Evolutionary conservation across 139 green algal genomes (phyloP).

Genomic region (Trebouxia sp.): DNA sequence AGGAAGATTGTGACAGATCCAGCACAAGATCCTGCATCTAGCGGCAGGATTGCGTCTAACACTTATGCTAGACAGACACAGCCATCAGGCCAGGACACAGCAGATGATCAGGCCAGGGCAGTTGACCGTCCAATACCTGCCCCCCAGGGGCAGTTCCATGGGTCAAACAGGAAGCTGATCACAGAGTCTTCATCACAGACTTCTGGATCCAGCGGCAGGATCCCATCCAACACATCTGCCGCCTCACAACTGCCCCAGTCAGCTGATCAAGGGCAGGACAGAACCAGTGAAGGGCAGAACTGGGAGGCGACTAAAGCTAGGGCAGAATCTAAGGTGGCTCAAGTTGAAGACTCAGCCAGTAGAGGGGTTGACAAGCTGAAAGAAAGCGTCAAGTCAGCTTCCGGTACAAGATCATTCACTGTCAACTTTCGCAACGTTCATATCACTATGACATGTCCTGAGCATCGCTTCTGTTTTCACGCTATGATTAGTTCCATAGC

Average conservation of each 20-base stretch:
- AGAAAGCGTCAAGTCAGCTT: not conserved
- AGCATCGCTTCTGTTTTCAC: too few relatives aligned
- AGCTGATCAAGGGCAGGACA: not conserved
- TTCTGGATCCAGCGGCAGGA: not conserved
- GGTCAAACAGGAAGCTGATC: not conserved
- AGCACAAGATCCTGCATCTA: not conserved
- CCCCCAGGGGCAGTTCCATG: too few relatives aligned
- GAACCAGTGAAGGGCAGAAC: not conserved
- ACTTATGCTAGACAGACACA: too few relatives aligned
- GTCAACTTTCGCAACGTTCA: not conserved
- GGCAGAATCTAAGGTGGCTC: not conserved
- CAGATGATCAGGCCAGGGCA: too few relatives aligned
- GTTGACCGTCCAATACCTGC: too few relatives aligned
- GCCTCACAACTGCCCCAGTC: too few relatives aligned
- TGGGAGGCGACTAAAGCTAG: not conserved
- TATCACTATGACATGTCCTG: not conserved
- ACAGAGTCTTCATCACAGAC: not conserved
- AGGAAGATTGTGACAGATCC: not conserved
- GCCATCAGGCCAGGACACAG: too few relatives aligned
- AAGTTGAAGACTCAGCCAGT: not conserved
- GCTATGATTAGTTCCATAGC: too few relatives aligned
- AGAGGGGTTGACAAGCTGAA: not conserved
- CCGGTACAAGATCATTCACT: not conserved
- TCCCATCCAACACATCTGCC: conserved; percentile 7
- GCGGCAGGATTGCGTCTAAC: not conserved